These are phyloP conservation scores for Colletotrichum aenigma DNA, from an alignment of 2,329 filamentous ascomycete genomes.

Conservation along the genomic window DNA sequence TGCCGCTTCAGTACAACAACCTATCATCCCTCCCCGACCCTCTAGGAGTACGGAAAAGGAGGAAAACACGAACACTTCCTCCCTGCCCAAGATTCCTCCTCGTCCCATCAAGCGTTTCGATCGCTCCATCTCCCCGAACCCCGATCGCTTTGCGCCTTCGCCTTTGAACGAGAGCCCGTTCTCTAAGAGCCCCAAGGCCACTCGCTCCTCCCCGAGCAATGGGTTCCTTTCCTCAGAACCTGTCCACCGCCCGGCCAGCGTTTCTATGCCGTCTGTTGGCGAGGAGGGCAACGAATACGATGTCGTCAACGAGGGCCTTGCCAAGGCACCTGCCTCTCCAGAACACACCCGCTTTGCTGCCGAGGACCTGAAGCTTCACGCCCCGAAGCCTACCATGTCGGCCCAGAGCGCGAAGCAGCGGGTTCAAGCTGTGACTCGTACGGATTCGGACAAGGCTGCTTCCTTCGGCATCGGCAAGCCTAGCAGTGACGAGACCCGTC, in stretches of 20 bases:
- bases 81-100: conserved; percentile 75
- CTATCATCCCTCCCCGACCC: conserved; percentile 63
- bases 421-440: conserved; percentile 84
- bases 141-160: conserved; percentile 82
- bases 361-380: conserved; percentile 84
- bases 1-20: conserved; percentile 54
- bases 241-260: conserved; percentile 71
- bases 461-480: conserved; percentile 82
- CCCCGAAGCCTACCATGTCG: conserved; percentile 86
- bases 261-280: conserved; percentile 82
- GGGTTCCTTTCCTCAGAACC: conserved; percentile 38
- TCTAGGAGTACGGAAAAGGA: conserved; percentile 52
- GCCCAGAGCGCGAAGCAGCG: conserved; percentile 81
- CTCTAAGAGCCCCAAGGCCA: conserved; percentile 47
- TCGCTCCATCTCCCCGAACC: conserved; percentile 77
- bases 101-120: conserved; percentile 75
- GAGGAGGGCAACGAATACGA: conserved; percentile 92
- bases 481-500: conserved; percentile 55
- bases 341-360: conserved; percentile 80
- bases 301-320: conserved; percentile 53
- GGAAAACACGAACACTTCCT: conserved; percentile 31
- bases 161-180: conserved; percentile 78
- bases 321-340: conserved; percentile 50
- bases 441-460: conserved; percentile 86
- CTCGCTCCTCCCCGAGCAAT: conserved; percentile 38